These are phyloP conservation scores for Zygosaccharomyces pseudorouxii DNA, from an alignment of 805 yeast genomes.

Conservation along the genomic window DNA sequence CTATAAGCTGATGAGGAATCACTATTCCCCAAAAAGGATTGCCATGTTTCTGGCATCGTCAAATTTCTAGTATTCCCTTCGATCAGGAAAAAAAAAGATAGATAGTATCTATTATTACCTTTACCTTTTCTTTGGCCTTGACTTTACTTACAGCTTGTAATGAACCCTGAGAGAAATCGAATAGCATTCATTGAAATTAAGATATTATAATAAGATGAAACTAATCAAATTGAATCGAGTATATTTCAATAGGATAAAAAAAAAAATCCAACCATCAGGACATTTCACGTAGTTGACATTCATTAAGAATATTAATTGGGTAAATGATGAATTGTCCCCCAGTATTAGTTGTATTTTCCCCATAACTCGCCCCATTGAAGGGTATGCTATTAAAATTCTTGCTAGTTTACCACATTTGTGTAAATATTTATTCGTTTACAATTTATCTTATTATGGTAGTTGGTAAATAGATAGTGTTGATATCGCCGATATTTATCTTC, in stretches of 20 bases:
- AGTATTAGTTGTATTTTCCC: not conserved
- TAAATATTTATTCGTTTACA: constrained; percentile 2
- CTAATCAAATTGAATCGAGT: not conserved
- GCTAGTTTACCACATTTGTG: not conserved
- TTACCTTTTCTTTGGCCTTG: not conserved
- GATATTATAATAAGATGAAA: not conserved
- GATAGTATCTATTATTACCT: too few relatives aligned
- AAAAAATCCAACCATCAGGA: too few relatives aligned
- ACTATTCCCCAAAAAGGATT: not conserved
- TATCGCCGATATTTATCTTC: not conserved
- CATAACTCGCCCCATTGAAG: not conserved
- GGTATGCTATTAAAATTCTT: not conserved
- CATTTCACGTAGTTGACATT: not conserved
- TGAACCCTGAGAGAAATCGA: not conserved
- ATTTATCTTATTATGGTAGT: not conserved
- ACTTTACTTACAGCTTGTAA: not conserved
- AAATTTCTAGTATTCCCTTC: not conserved
- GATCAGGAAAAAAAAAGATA: too few relatives aligned
- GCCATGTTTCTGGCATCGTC: constrained; percentile 4
- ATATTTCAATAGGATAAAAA: too few relatives aligned
- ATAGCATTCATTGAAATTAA: not conserved
- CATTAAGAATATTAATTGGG: not conserved
- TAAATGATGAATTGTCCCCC: not conserved
- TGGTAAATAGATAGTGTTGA: not conserved
- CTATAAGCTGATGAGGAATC: constrained; percentile 2